Conservation (phyloP, 768 basidiomycete genomes). For the Xerocomus spinulosus region DNA sequence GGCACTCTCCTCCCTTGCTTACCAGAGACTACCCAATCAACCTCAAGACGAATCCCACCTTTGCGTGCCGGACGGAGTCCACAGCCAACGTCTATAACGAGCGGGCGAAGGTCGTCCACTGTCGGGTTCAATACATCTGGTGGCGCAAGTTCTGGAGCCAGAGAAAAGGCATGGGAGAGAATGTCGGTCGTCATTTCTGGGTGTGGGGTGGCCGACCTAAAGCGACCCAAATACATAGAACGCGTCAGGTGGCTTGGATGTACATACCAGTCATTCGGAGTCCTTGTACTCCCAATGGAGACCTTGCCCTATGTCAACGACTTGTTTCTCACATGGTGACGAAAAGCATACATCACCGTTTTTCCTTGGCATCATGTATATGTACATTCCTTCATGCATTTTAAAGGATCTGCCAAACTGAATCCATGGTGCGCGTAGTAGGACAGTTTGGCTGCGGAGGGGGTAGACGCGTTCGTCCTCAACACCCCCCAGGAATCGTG, state of each 20-base stretch:
- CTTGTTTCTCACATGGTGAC: neutral
- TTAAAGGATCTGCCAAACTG: slow-evolving; percentile 26
- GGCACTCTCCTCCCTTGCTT: slow-evolving; percentile 34
- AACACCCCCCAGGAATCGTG: slow-evolving; percentile 42
- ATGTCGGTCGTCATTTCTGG: slow-evolving; percentile 48
- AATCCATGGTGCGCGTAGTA: slow-evolving; percentile 43
- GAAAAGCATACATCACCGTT: slow-evolving; percentile 33
- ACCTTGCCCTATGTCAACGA: slow-evolving; percentile 26
- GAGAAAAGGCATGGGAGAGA: slow-evolving; percentile 41
- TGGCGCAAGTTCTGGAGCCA: slow-evolving; percentile 53
- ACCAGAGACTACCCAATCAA: slow-evolving; percentile 35
- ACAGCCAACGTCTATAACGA: slow-evolving; percentile 45
- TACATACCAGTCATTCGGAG: slow-evolving; percentile 52
- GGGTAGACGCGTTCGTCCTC: slow-evolving; percentile 41
- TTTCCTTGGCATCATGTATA: no score
- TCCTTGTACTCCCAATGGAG: slow-evolving; percentile 57
- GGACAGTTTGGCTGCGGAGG: slow-evolving; percentile 37
- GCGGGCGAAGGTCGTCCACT: slow-evolving; percentile 43
- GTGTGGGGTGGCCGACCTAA: slow-evolving; percentile 1
- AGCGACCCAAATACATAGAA: no score
- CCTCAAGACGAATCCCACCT: slow-evolving; percentile 56
- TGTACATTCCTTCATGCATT: neutral
- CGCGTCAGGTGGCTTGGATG: no score
- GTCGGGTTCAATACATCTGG: slow-evolving; percentile 44
- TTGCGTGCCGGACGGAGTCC: slow-evolving; percentile 44